phyloP scores from a whole-genome alignment of 805 yeast genomes.

The Cyberlindnera suaveolens region DNA sequence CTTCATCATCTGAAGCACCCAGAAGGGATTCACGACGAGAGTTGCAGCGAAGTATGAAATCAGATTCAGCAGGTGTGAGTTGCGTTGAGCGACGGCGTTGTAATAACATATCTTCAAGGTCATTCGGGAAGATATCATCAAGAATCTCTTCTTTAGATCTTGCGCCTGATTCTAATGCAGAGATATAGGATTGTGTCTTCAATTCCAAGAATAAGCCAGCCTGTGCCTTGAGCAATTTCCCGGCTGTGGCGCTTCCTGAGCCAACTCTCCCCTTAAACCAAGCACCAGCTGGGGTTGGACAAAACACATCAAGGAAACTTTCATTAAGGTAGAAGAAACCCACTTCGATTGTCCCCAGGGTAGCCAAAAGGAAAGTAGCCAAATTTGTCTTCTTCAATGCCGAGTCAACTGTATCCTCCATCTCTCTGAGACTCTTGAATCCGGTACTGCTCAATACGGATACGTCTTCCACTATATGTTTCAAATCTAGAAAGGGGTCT shows the following conservation, averaged over 20 bases:
- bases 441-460: conserved; percentile 6
- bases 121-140: conserved; percentile 67
- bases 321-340: conserved; percentile 86
- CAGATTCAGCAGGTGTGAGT: conserved; percentile 72
- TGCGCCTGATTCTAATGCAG: conserved; percentile 66
- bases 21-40: conserved; percentile 60
- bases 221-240: conserved; percentile 72
- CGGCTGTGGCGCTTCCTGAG: conserved; percentile 20
- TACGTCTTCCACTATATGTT: conserved; percentile 59
- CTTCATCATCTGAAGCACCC: conserved; percentile 39
- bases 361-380: conserved; percentile 83
- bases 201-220: conserved; percentile 76
- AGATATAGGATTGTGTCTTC: conserved; percentile 92
- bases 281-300: conserved; percentile 49
- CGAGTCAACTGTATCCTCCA: conserved; percentile 18
- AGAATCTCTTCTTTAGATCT: conserved; percentile 60
- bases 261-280: conserved; percentile 9
- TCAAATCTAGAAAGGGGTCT: conserved; percentile 66
- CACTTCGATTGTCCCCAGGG: conserved; percentile 75
- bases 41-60: conserved; percentile 69
- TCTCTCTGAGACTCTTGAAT: conserved; percentile 8
- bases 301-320: conserved; percentile 79
- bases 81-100: conserved; percentile 28
- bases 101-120: conserved; percentile 39
- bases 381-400: conserved; percentile 80